Percentiles rank a stretch among this genome's conserved stretches.
These are phyloP conservation scores for Sodiomyces alkalinus DNA, from an alignment of 2,329 filamentous ascomycete genomes.

Conservation along the genomic window DNA sequence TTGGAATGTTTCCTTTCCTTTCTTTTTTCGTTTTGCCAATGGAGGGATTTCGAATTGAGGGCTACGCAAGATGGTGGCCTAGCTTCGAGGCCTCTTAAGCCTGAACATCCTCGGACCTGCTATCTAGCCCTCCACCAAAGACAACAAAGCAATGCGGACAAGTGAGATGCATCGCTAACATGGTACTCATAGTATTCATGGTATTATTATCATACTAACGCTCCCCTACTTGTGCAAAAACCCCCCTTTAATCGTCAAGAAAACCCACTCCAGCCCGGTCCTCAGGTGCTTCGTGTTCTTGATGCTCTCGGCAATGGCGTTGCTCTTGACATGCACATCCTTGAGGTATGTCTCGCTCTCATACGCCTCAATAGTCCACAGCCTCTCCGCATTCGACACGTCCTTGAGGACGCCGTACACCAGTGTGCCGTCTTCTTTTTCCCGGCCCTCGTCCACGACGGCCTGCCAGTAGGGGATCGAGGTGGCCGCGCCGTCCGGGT, in stretches of 20 bases:
- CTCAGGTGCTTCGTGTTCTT: constrained; percentile 11
- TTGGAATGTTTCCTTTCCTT: no score
- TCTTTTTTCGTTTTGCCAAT: no score
- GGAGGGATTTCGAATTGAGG: no score
- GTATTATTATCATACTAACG: no score
- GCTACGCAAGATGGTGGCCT: no score
- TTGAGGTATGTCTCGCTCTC: constrained; percentile 12
- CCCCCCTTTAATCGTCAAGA: constrained; percentile 11
- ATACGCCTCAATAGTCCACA: constrained; percentile 14
- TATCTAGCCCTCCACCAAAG: no score
- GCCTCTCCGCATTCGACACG: constrained; percentile 7
- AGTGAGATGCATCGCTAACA: no score
- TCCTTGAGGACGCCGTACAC: constrained; percentile 12
- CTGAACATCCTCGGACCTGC: no score
- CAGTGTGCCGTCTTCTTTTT: constrained; percentile 11
- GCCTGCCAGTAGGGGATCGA: constrained; percentile 14
- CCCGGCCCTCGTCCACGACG: constrained; percentile 10
- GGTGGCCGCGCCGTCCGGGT: constrained; percentile 9
- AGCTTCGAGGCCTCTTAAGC: no score
- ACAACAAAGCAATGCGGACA: no score
- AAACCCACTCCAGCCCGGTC: constrained; percentile 10
- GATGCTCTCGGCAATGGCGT: constrained; percentile 12
- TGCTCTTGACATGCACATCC: constrained; percentile 13
- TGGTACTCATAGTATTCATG: no score
- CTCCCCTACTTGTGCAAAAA: constrained; percentile 11